phyloP scores from a whole-genome alignment of 1,284 basidiomycete genomes.

The Wallemia ichthyophaga region DNA sequence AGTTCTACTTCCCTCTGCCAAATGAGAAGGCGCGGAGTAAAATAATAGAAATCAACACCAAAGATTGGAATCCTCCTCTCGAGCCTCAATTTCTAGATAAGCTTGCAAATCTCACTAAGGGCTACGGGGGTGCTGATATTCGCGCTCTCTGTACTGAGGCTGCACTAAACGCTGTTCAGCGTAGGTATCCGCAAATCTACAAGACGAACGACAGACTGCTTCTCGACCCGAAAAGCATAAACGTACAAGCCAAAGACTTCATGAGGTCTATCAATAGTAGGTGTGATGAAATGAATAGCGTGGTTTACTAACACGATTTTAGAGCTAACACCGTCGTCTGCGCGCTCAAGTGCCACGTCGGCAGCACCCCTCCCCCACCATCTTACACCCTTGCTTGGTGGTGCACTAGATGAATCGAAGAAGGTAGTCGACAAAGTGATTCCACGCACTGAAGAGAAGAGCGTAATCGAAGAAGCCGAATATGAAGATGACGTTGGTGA shows the following conservation, averaged over 20 bases:
- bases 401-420: slow-evolving; percentile 39
- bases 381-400: slow-evolving; percentile 45
- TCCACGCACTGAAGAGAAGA: slow-evolving; percentile 15
- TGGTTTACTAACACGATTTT: slow-evolving; percentile 31
- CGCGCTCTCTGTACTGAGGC: slow-evolving; percentile 90
- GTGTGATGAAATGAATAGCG: slow-evolving; percentile 11
- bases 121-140: slow-evolving; percentile 90
- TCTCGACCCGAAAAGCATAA: slow-evolving; percentile 59
- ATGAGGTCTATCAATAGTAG: slow-evolving; percentile 89
- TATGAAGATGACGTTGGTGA: slow-evolving; percentile 26
- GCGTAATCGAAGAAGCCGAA: slow-evolving; percentile 63
- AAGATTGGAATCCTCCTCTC: slow-evolving; percentile 62
- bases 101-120: slow-evolving; percentile 72
- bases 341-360: slow-evolving; percentile 55
- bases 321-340: slow-evolving; percentile 46
- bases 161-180: slow-evolving; percentile 80
- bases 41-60: slow-evolving; percentile 76
- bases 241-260: slow-evolving; percentile 68
- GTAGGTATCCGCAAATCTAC: slow-evolving; percentile 92
- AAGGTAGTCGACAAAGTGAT: slow-evolving; percentile 23
- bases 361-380: slow-evolving; percentile 62
- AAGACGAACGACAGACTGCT: slow-evolving; percentile 59
- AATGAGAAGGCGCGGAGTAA: slow-evolving; percentile 51
- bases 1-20: slow-evolving; percentile 93
- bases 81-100: slow-evolving; percentile 30